Evolutionary conservation across 768 basidiomycete genomes (phyloP).

Genomic region (Crucibulum laeve): DNA sequence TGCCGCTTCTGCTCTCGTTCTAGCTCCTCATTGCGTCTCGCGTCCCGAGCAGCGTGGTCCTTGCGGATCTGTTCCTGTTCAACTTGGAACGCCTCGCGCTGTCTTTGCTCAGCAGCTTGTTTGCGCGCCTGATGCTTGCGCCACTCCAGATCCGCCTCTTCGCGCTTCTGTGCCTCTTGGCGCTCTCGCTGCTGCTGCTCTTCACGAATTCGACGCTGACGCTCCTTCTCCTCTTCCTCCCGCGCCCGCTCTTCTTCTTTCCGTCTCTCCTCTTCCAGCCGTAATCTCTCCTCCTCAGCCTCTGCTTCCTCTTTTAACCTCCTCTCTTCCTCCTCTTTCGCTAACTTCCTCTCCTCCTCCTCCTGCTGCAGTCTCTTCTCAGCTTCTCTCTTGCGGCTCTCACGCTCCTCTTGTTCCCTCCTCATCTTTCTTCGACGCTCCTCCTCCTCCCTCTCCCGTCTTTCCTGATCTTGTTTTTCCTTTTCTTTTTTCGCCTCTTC

Average conservation of each 20-base stretch:
- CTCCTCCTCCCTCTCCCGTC: constrained; percentile 2
- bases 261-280: constrained; percentile 9
- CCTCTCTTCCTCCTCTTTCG: constrained; percentile 7
- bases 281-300: constrained; percentile 17
- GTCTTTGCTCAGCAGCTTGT: too few species aligned
- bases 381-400: constrained; percentile 6
- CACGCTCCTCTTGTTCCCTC: constrained; percentile 17
- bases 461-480: too few species aligned
- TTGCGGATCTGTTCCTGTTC: too few species aligned
- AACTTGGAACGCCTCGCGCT: too few species aligned
- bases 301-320: constrained; percentile 8
- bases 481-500: constrained; percentile 21
- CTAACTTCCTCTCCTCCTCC: constrained; percentile 6
- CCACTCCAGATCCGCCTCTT: too few species aligned
- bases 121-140: too few species aligned
- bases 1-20: constrained; percentile 21
- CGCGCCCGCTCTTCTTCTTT: constrained; percentile 6
- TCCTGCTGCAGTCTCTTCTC: constrained; percentile 14
- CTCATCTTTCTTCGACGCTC: constrained; percentile 4
- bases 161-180: constrained; percentile 16
- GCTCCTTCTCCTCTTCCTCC: constrained; percentile 17
- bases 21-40: constrained; percentile 15
- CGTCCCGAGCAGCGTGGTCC: too few species aligned
- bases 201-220: constrained; percentile 6
- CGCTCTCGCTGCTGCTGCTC: constrained; percentile 17